Conservation (phyloP, 371 early-diverging fungal genomes). For the Syncephalastrum monosporum region DNA sequence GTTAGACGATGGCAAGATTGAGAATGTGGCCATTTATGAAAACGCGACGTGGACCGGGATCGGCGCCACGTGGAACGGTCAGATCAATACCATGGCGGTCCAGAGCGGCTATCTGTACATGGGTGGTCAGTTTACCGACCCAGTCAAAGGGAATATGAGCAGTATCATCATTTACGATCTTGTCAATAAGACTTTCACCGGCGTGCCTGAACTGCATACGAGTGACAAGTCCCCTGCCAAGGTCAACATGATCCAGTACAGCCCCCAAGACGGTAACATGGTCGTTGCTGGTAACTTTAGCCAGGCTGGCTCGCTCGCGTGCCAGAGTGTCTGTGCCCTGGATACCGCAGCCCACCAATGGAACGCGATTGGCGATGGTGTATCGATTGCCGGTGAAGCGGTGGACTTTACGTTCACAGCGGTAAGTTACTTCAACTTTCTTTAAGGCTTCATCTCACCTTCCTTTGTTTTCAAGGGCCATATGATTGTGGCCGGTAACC, state of each 20-base stretch:
- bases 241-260: conserved; percentile 45
- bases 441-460: not conserved
- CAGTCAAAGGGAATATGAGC: conserved; percentile 8
- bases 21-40: conserved; percentile 43
- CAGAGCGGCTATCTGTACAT: conserved; percentile 45
- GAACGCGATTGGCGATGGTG: conserved; percentile 37
- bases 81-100: conserved; percentile 29
- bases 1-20: conserved; percentile 19
- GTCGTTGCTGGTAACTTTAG: conserved; percentile 59
- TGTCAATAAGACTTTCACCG: conserved; percentile 19
- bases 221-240: conserved; percentile 26
- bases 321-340: conserved; percentile 45
- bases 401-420: conserved; percentile 51
- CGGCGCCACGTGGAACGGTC: conserved; percentile 39
- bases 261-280: conserved; percentile 23
- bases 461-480: conserved; percentile 19
- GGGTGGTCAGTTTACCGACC: conserved; percentile 43
- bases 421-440: conserved; percentile 19
- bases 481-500: conserved; percentile 50
- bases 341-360: conserved; percentile 34
- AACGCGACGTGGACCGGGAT: conserved; percentile 44
- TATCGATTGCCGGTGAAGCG: conserved; percentile 38
- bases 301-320: conserved; percentile 45
- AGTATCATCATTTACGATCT: conserved; percentile 42
- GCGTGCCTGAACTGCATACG: conserved; percentile 25